phyloP scores from a whole-genome alignment of 805 yeast species.

The Metschnikowia proteae region DNA sequence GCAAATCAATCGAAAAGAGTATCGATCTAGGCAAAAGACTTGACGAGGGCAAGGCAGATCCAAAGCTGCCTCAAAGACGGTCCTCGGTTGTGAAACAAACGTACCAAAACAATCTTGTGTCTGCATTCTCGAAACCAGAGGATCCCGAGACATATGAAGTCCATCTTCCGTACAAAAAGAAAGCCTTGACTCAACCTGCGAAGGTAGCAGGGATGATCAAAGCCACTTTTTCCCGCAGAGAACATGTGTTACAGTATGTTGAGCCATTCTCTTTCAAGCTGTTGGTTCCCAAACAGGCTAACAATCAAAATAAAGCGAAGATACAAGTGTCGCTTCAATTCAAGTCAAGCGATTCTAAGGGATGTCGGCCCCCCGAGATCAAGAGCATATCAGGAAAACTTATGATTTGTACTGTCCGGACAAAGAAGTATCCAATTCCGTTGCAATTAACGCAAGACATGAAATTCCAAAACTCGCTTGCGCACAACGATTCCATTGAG shows the following conservation, averaged over 20 bases:
- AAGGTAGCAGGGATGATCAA: constrained; percentile 22
- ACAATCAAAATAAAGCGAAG: background rate
- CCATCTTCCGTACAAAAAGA: constrained; percentile 21
- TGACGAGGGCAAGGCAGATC: constrained; percentile 6
- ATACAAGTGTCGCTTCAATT: constrained; percentile 7
- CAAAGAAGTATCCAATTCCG: constrained; percentile 28
- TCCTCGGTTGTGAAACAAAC: constrained; percentile 18
- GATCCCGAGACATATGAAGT: constrained; percentile 12
- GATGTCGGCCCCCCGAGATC: constrained; percentile 15
- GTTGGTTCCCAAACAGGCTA: background rate
- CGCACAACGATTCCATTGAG: constrained; percentile 20
- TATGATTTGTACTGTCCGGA: constrained; percentile 20
- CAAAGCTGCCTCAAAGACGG: constrained; percentile 4
- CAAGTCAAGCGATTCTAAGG: constrained; percentile 7
- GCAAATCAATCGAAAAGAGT: constrained; percentile 11
- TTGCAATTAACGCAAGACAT: constrained; percentile 16
- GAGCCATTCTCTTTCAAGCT: constrained; percentile 8
- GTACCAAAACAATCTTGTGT: constrained; percentile 5
- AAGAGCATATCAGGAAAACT: constrained; percentile 14
- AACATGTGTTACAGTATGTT: constrained; percentile 14
- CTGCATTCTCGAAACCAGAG: background rate
- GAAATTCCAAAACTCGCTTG: constrained; percentile 12
- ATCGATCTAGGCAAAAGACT: constrained; percentile 7
- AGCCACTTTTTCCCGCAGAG: constrained; percentile 16
- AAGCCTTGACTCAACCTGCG: constrained; percentile 20